Base-by-base conservation (phyloP, 164 flowering plant genomes). In the Litsea cubeba region DNA sequence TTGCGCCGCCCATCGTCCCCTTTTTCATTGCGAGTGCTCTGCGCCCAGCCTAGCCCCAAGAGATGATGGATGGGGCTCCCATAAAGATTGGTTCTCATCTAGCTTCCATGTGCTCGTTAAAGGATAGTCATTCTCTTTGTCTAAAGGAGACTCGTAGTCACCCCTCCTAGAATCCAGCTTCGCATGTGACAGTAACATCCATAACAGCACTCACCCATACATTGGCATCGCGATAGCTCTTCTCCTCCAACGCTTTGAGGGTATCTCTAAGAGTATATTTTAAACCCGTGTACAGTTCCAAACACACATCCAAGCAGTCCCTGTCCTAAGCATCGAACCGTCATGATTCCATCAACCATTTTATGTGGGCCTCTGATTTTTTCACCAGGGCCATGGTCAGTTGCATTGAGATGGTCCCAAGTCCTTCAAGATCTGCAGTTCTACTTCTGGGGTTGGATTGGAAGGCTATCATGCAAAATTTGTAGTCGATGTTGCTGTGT, bases 141-240 rank as follows among this genome's bases (percentile, higher is more conserved):
- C 1, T 32, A 32, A 32, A 32, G 40, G 40, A 32, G 40, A 32
- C 0, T 32, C 1, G 7, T 32, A 32, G 40, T 32, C 40, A 4
- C 40, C 65, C 30, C 62, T 73, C 78, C 50, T 14, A 10, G n/a
- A 88, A 85, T 4, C 87, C 83, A 5, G 64, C 80, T 51, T 86
- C 82, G 22, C 89, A 86, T 0, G 81, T 83, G 0, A 50, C 17
- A 0, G 85, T 49, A 2, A 74, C 85, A 26, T 82, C 84, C 83
- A 82, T 81, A 0, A 72, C 85, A 12, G 79, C 71, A 69, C 80
- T 80, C 46, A 84, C 5, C 86, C 75, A 71, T 65, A 73, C 46
- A 24, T 73, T 73, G 22, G 77, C 84, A 60, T 2, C 46, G 1
- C 14, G 67, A 25, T 80, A 81, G 0, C 73, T 23, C 65, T 58